phyloP scores from a whole-genome alignment of 768 basidiomycete species.

The Termitomyces sp. region DNA sequence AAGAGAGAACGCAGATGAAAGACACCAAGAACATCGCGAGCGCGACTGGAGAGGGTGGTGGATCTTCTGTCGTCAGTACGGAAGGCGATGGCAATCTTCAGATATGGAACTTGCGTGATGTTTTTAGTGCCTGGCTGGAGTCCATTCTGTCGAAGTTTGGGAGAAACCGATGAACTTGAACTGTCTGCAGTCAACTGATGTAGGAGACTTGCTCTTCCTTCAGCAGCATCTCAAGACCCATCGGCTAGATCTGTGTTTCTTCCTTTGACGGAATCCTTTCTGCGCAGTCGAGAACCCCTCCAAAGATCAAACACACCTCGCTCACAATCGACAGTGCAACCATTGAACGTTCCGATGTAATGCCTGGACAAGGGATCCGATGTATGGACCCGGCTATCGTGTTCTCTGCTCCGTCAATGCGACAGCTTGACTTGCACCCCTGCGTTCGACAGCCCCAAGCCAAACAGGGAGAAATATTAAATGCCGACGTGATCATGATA shows the following conservation, averaged over 20 bases:
- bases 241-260: background rate
- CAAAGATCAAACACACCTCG: background rate
- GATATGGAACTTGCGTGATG: slow-evolving; percentile 6
- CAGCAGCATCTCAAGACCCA: background rate
- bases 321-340: background rate
- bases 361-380: background rate
- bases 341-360: background rate
- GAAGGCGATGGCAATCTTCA: background rate
- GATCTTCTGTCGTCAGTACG: background rate
- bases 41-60: background rate
- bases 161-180: background rate
- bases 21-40: background rate
- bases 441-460: background rate
- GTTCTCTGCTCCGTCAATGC: background rate
- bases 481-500: background rate
- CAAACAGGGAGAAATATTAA: background rate
- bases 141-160: slow-evolving; percentile 2
- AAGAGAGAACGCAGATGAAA: slow-evolving; percentile 17
- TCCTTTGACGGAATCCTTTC: background rate
- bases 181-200: background rate
- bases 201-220: too few species aligned
- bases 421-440: background rate
- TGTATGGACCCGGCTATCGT: too few species aligned
- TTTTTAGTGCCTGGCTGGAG: slow-evolving; percentile 7
- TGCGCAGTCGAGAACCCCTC: background rate